Evolutionary conservation across 371 early-diverging fungal species (phyloP).

Genomic region (Thermomucor indicae-seudaticae): DNA sequence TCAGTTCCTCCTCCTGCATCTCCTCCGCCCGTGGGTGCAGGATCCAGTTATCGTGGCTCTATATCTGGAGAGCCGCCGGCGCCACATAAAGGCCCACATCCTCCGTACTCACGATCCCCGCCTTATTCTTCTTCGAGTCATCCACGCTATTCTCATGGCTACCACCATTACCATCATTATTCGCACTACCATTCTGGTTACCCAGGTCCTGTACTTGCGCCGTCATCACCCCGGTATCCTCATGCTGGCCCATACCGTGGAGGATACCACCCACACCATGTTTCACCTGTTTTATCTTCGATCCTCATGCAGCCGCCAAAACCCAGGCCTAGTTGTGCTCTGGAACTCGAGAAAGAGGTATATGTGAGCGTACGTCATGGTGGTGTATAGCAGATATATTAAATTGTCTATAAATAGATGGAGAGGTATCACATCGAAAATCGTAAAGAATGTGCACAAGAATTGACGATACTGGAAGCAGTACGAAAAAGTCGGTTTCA

Average conservation of each 20-base stretch:
- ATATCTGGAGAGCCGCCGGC: neutral
- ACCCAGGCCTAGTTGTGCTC: constrained; percentile 32
- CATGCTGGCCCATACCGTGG: no score
- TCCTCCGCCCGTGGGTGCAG: neutral
- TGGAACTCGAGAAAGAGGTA: constrained; percentile 47
- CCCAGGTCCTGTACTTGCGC: no score
- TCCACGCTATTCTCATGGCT: neutral
- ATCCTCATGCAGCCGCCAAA: constrained; percentile 16
- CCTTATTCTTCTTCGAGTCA: neutral
- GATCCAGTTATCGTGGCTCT: no score
- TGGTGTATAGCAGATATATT: neutral
- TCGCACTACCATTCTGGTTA: no score
- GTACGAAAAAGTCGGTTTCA: constrained; percentile 49
- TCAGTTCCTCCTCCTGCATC: neutral
- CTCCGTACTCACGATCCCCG: neutral
- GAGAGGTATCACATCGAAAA: constrained; percentile 33
- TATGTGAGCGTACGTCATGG: neutral
- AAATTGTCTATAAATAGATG: constrained; percentile 13
- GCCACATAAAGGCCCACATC: neutral
- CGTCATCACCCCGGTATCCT: no score
- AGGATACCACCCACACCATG: constrained; percentile 6
- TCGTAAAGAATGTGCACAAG: constrained; percentile 35
- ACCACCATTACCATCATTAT: constrained; percentile 8
- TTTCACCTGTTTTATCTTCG: constrained; percentile 3
- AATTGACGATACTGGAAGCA: constrained; percentile 30